Base-by-base conservation (phyloP, 768 basidiomycete genomes). In the Boletus vermiculosoides region DNA sequence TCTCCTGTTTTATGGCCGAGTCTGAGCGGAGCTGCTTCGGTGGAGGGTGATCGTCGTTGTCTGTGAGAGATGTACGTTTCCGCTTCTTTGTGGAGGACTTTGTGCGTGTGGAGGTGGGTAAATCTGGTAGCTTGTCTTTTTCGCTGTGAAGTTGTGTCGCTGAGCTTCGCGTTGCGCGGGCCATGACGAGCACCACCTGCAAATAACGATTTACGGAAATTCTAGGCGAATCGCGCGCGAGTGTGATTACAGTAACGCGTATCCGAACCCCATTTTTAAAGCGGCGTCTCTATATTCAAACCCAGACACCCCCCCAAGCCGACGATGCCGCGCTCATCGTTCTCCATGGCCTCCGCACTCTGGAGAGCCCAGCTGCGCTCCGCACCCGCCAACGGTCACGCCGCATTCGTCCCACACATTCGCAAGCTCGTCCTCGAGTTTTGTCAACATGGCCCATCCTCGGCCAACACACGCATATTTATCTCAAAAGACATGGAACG, bases 391-490 rank as follows among this genome's bases (percentile, higher is more conserved):
- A 93, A 94, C 70, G 91, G 92, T 2, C 88, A 89, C 67, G 68
- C 74, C 42, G 76, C 83, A 1, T 94, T 88, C 72, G 72, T 92
- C 4, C 90, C 92, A 2, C 85, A 85, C 59, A 78, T 90, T n/a
- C 78, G 90, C 54, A 94, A 93, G 68, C 78, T 96, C 58, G 91
- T 96, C 61, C 83, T 96, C 69, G 90, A 94, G 73, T 95, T 83
- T 72, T 93, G 92, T 74, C 86, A 94, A 66, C 83, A 82, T 52
- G 90, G 87, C 83, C 83, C 88, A 1, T 86, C 90, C 4, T 92
- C 90, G 1, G 73, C 79, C 45, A 84, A 85, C 66, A 78, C 89
- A 8, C 86, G 92, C 64, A 80, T 77, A 28, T 94, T 82, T 70
- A 73, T 96, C 66, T 71, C 77, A 66, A 83, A 81, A 54, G 77